phyloP scores from a whole-genome alignment of 2,329 filamentous ascomycete species.

The Lachnellula subtilissima region DNA sequence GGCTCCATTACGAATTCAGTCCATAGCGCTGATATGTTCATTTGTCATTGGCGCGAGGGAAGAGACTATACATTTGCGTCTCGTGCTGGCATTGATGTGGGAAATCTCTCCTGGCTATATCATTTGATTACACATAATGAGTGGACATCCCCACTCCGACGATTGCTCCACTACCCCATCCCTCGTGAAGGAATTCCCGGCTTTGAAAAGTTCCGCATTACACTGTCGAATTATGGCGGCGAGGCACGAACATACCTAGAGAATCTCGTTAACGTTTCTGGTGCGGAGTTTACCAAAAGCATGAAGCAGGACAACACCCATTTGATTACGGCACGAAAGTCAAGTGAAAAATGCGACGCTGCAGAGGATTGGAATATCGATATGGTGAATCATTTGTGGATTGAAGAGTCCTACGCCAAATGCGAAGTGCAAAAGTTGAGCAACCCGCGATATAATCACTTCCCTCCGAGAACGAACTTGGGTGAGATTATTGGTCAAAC shows the following conservation, averaged over 20 bases:
- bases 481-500: conserved; percentile 91
- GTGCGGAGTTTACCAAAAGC: conserved; percentile 87
- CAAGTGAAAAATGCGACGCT: conserved; percentile 89
- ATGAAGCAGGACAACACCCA: conserved; percentile 96
- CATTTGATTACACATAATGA: conserved; percentile 82
- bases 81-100: conserved; percentile 73
- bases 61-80: conserved; percentile 72
- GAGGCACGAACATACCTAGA: conserved; percentile 91
- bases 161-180: conserved; percentile 85
- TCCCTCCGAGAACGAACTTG: conserved; percentile 83
- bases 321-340: conserved; percentile 82
- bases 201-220: conserved; percentile 73
- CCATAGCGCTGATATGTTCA: conserved; percentile 71
- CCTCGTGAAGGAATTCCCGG: conserved; percentile 72
- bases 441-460: conserved; percentile 74
- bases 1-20: conserved; percentile 63
- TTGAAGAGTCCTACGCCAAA: conserved; percentile 94
- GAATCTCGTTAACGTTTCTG: conserved; percentile 78
- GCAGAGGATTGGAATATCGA: conserved; percentile 88
- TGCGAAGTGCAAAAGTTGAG: conserved; percentile 72
- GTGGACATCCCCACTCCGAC: conserved; percentile 80
- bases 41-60: conserved; percentile 84
- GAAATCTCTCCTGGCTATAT: conserved; percentile 91
- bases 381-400: conserved; percentile 91
- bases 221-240: conserved; percentile 92